Evolutionary conservation across 2,329 filamentous ascomycete species (phyloP).

Genomic region (Trichoderma guizhouense): DNA sequence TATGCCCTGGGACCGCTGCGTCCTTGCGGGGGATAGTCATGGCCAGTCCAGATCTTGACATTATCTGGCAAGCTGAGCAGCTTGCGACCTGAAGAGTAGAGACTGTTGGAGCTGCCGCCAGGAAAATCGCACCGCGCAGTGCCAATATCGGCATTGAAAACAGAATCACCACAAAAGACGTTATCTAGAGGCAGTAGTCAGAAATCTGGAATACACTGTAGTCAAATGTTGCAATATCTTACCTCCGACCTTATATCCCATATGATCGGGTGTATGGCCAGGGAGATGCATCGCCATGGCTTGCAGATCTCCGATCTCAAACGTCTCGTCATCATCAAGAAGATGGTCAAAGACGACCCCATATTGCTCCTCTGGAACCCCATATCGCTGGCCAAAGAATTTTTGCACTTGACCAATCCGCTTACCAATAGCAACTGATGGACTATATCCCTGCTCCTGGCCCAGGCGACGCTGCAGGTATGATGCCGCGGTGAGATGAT

Average conservation of each 20-base stretch:
- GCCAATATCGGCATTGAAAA: slow-evolving; percentile 52
- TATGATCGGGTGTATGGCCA: slow-evolving; percentile 59
- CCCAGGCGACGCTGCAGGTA: slow-evolving; percentile 52
- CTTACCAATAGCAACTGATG: slow-evolving; percentile 53
- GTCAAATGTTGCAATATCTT: not conserved
- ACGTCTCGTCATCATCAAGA: slow-evolving; percentile 52
- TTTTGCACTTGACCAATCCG: slow-evolving; percentile 51
- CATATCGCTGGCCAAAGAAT: slow-evolving; percentile 48
- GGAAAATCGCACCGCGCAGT: slow-evolving; percentile 55
- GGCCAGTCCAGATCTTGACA: slow-evolving; percentile 51
- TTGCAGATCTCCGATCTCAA: slow-evolving; percentile 46
- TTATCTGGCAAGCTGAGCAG: slow-evolving; percentile 42
- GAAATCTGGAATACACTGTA: not conserved
- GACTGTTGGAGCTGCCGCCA: slow-evolving; percentile 42
- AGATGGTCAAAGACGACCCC: slow-evolving; percentile 49
- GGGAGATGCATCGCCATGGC: slow-evolving; percentile 53
- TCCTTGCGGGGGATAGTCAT: slow-evolving; percentile 47
- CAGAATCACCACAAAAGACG: slow-evolving; percentile 52
- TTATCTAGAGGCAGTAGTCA: slow-evolving; percentile 29
- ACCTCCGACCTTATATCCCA: slow-evolving; percentile 55
- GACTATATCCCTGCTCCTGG: slow-evolving; percentile 32
- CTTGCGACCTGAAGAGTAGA: slow-evolving; percentile 43
- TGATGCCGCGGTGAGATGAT: slow-evolving; percentile 56
- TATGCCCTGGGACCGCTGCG: slow-evolving; percentile 37
- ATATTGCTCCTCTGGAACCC: slow-evolving; percentile 42